Evolutionary conservation across 306 rosid species (phyloP).

Genomic region (Hippophae gyantsensis): DNA sequence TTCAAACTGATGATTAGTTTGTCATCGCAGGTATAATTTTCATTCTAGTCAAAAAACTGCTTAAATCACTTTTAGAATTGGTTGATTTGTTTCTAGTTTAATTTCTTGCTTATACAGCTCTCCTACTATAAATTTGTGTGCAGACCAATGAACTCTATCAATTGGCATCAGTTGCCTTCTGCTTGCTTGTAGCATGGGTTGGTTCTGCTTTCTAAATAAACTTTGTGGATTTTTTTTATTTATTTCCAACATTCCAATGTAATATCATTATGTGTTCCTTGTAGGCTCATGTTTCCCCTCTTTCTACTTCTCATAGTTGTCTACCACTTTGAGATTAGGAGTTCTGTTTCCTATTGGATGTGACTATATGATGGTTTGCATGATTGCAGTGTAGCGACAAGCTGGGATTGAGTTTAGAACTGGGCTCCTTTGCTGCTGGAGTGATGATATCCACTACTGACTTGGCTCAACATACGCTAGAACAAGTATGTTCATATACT

Average conservation of each 20-base stretch:
- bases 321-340: background rate
- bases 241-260: background rate
- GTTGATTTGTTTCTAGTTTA: constrained; percentile 1
- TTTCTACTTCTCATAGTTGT: too few species aligned
- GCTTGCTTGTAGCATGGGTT: constrained; percentile 98
- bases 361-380: constrained; percentile 24
- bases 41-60: constrained; percentile 2
- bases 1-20: constrained; percentile 90
- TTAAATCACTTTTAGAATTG: constrained; percentile 7
- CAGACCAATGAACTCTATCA: constrained; percentile 99
- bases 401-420: constrained; percentile 94
- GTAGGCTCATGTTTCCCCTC: background rate
- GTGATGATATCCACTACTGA: constrained; percentile 99
- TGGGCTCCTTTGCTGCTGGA: constrained; percentile 98
- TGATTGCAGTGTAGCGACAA: constrained; percentile 96
- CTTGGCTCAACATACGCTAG: constrained; percentile 98
- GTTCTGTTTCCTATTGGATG: constrained; percentile 1
- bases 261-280: background rate
- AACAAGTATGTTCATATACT: constrained; percentile 60
- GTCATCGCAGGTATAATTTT: constrained; percentile 78
- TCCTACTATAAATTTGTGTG: constrained; percentile 14
- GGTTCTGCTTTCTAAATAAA: constrained; percentile 24
- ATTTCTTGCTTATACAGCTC: constrained; percentile 2
- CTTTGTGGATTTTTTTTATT: background rate
- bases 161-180: constrained; percentile 94